These are phyloP conservation scores for Apiospora marii DNA, from an alignment of 2,329 filamentous ascomycete genomes.

Conservation along the genomic window DNA sequence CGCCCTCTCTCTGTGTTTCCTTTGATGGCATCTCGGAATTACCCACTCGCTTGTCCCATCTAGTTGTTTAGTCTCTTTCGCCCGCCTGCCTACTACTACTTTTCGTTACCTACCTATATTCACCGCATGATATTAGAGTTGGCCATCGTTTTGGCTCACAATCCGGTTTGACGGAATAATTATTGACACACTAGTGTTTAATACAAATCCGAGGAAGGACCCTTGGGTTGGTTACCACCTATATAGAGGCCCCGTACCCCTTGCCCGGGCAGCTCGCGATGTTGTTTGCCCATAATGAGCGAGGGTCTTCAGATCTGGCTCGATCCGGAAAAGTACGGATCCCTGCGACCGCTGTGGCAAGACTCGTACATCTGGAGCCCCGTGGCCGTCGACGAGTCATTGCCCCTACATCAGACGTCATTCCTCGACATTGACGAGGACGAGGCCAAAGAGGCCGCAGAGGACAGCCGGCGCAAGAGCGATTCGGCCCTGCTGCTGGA, in stretches of 20 bases:
- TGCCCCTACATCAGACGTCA: conserved; percentile 29
- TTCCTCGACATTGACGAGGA: conserved; percentile 27
- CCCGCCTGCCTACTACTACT: not conserved
- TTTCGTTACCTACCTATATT: not conserved
- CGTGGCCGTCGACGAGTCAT: conserved; percentile 28
- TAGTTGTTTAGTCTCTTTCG: not conserved
- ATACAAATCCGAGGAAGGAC: not conserved
- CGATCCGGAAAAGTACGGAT: conserved; percentile 23
- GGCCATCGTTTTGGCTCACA: not conserved
- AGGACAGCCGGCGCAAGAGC: not conserved
- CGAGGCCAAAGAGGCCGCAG: not conserved
- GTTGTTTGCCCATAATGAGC: conserved; percentile 4
- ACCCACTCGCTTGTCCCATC: not conserved
- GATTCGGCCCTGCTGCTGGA: not conserved
- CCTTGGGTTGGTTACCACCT: not conserved
- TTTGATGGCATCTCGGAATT: not conserved
- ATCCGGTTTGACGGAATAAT: not conserved
- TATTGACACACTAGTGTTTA: not conserved
- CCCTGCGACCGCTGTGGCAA: conserved; percentile 28
- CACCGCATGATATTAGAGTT: not conserved
- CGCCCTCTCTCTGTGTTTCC: not conserved
- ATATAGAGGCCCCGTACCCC: not conserved
- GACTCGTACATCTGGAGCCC: conserved; percentile 30
- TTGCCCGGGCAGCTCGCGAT: not conserved
- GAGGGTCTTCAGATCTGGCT: conserved; percentile 25